These are phyloP conservation scores for Tetradesmus obliquus DNA, from an alignment of 139 green algal genomes.

Conservation along the genomic window DNA sequence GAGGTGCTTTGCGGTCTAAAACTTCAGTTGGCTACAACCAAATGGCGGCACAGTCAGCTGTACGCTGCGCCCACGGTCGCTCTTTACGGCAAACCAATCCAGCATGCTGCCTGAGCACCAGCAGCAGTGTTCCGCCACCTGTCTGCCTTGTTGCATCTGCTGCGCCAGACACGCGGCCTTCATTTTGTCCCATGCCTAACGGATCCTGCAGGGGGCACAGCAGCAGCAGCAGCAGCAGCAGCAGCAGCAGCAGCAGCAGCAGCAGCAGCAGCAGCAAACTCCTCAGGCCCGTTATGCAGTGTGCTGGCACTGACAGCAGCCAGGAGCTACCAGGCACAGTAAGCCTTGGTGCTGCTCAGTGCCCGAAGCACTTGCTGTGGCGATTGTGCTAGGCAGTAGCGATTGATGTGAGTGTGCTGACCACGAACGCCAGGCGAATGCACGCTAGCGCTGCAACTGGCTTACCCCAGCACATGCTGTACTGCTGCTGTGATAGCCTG, in stretches of 20 bases:
- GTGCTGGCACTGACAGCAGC: neutral
- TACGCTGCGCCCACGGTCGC: no score
- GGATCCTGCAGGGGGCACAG: neutral
- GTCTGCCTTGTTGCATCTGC: conserved; percentile 1
- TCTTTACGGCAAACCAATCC: neutral
- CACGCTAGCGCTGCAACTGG: neutral
- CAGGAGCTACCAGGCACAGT: no score
- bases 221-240: neutral
- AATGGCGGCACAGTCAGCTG: no score
- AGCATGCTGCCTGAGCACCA: neutral
- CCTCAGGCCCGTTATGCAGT: no score
- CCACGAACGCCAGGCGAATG: no score
- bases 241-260: no score
- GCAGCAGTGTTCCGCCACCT: neutral
- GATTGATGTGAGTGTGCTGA: no score
- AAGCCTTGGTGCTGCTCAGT: neutral
- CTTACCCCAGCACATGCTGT: neutral
- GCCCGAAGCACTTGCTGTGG: neutral
- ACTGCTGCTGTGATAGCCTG: conserved; percentile 6
- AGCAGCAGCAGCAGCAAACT: neutral
- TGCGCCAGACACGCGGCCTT: conserved; percentile 3
- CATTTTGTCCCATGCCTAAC: neutral
- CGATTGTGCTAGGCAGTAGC: neutral
- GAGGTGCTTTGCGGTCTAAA: no score
- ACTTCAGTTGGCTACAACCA: no score